phyloP scores from a whole-genome alignment of 305 asterid species.

The Coffea humblotiana region DNA sequence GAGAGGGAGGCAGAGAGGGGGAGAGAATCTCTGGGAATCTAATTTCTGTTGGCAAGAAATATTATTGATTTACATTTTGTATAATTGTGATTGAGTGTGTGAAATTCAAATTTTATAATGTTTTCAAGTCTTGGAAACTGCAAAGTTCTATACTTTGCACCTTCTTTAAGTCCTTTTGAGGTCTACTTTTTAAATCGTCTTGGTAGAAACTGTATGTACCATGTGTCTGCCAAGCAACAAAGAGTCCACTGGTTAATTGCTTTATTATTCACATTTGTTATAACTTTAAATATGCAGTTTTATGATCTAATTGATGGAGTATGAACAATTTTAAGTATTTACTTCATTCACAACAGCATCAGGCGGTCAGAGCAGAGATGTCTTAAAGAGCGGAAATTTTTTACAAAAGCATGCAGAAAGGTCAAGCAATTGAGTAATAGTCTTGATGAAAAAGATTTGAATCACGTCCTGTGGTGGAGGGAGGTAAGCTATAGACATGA shows the following conservation, averaged over 20 bases:
- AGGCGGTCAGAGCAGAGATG: conserved; percentile 37
- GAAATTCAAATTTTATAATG: background rate
- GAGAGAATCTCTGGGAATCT: no score
- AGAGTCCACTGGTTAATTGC: background rate
- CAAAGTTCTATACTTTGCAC: background rate
- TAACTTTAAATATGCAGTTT: background rate
- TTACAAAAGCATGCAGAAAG: conserved; percentile 44
- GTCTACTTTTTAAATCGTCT: no score
- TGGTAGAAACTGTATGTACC: no score
- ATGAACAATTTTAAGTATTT: conserved; percentile 6
- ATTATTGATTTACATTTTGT: no score
- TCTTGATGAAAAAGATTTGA: conserved; percentile 63
- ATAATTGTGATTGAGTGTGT: no score
- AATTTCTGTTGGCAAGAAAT: no score
- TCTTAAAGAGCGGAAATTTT: conserved; percentile 49
- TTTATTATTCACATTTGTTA: background rate
- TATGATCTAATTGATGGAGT: background rate
- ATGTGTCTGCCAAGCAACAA: background rate
- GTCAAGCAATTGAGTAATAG: conserved; percentile 43
- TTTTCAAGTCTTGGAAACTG: background rate
- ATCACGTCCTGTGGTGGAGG: conserved; percentile 90
- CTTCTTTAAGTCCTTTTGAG: background rate
- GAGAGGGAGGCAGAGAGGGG: no score
- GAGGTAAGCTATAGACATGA: conserved; percentile 57
- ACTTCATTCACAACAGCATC: conserved; percentile 28